A percentile compares a stretch with the other conserved stretches of the same genome.
Evolutionary conservation across 1,139 yeast genomes (phyloP).

Genomic region (Neolecta irregularis): DNA sequence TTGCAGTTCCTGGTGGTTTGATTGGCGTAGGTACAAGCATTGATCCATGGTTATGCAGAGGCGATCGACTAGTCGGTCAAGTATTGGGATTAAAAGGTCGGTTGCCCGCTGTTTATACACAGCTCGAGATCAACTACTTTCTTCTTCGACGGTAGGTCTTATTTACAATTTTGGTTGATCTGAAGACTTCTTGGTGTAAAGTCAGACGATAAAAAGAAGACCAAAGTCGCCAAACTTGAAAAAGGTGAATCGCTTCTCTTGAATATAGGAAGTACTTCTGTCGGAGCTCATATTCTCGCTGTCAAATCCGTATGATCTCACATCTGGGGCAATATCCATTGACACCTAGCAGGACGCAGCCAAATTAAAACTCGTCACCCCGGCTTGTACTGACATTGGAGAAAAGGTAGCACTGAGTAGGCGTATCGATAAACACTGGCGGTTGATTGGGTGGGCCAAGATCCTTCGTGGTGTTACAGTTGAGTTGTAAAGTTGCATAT

Average conservation of each 20-base stretch:
- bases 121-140: conserved; percentile 93
- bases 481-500: too few species aligned
- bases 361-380: conserved; percentile 86
- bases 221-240: conserved; percentile 87
- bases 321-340: background rate
- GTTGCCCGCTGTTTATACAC: conserved; percentile 89
- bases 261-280: conserved; percentile 96
- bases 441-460: conserved; percentile 99
- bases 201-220: conserved; percentile 94
- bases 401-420: conserved; percentile 97
- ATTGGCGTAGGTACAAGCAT: conserved; percentile 98
- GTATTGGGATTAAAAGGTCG: conserved; percentile 96
- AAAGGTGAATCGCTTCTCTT: conserved; percentile 96
- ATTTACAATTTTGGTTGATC: too few species aligned
- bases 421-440: conserved; percentile 99
- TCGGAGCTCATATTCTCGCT: conserved; percentile 97
- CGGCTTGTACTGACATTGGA: conserved; percentile 96
- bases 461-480: conserved; percentile 65
- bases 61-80: conserved; percentile 97
- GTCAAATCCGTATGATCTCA: conserved; percentile 50
- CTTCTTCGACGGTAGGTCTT: conserved; percentile 89
- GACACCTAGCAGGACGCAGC: conserved; percentile 57
- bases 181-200: conserved; percentile 96
- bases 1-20: conserved; percentile 99
- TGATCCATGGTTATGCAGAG: conserved; percentile 97